A percentile compares a stretch with the other conserved stretches of the same genome.
Conservation (phyloP, 225 moss, liverwort and hornwort species). For the Lunularia cruciata region DNA sequence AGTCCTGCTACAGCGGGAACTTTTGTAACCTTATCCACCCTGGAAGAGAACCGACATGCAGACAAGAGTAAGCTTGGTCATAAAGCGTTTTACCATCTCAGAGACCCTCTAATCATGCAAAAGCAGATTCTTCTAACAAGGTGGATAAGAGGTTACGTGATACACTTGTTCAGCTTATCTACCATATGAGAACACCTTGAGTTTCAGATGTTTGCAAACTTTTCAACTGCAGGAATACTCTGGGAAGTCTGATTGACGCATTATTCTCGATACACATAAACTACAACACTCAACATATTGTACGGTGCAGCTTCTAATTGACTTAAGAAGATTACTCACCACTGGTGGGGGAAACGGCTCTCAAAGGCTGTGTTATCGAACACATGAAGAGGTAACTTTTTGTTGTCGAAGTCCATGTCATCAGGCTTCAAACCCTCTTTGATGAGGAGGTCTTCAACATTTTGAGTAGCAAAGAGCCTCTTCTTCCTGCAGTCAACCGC, state of each 20-base stretch:
- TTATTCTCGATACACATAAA: too few species aligned
- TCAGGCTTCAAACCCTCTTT: constrained; percentile 47
- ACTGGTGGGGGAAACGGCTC: constrained; percentile 60
- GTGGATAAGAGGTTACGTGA: too few species aligned
- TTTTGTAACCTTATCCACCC: constrained; percentile 62
- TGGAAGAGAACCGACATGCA: constrained; percentile 11
- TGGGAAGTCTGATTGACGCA: neutral
- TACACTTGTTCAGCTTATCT: too few species aligned
- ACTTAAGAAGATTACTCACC: constrained; percentile 42
- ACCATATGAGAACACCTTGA: too few species aligned
- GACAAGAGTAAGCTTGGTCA: neutral
- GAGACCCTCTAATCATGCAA: too few species aligned
- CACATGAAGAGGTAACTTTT: constrained; percentile 51
- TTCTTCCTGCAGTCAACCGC: constrained; percentile 34
- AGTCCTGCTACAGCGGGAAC: constrained; percentile 53
- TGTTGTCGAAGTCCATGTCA: constrained; percentile 54
- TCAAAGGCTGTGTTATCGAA: constrained; percentile 66
- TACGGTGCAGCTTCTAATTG: too few species aligned
- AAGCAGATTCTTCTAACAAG: too few species aligned
- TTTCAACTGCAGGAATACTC: too few species aligned
- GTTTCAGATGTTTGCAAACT: too few species aligned
- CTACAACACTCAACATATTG: too few species aligned
- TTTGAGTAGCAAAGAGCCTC: constrained; percentile 52
- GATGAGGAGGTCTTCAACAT: constrained; percentile 49
- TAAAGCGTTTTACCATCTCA: neutral